These are phyloP conservation scores for Amanita rubescens DNA, from an alignment of 768 basidiomycete species.

Conservation along the genomic window DNA sequence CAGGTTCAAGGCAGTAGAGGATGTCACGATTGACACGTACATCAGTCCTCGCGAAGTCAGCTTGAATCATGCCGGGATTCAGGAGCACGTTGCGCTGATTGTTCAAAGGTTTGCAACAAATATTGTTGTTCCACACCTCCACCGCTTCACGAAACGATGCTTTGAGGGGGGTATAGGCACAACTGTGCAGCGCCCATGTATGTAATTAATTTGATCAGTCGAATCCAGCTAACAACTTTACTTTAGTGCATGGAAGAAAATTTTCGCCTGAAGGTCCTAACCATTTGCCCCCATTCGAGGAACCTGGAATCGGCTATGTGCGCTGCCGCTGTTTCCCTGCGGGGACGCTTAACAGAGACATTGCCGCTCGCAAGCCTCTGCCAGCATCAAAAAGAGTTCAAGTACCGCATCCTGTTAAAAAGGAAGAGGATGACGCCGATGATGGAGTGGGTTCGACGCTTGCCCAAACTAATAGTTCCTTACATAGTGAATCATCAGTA, in stretches of 20 bases:
- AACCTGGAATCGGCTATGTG: neutral
- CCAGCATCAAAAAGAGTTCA: too few relatives aligned
- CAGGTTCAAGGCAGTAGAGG: neutral
- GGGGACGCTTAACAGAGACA: conserved; percentile 4
- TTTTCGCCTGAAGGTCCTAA: neutral
- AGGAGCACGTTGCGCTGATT: conserved; percentile 6
- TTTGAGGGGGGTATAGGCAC: conserved; percentile 1
- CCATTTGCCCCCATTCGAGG: conserved; percentile 5
- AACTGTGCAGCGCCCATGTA: neutral
- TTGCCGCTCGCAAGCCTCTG: neutral
- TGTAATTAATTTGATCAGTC: neutral
- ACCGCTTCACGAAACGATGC: conserved; percentile 5
- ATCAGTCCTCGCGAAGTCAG: conserved; percentile 6
- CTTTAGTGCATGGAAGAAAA: neutral
- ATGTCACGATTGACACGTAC: conserved; percentile 6
- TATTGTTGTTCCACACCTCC: conserved; percentile 10
- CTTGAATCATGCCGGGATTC: neutral
- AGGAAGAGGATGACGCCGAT: too few relatives aligned
- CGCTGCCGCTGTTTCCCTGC: neutral
- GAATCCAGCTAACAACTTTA: neutral
- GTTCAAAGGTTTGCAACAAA: conserved; percentile 10
- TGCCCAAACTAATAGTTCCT: too few relatives aligned
- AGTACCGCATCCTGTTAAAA: too few relatives aligned
- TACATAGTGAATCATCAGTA: too few relatives aligned
- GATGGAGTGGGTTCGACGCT: too few relatives aligned